Base-by-base conservation (phyloP, 176 grass and related monocot genomes). In the Secale cereale region DNA sequence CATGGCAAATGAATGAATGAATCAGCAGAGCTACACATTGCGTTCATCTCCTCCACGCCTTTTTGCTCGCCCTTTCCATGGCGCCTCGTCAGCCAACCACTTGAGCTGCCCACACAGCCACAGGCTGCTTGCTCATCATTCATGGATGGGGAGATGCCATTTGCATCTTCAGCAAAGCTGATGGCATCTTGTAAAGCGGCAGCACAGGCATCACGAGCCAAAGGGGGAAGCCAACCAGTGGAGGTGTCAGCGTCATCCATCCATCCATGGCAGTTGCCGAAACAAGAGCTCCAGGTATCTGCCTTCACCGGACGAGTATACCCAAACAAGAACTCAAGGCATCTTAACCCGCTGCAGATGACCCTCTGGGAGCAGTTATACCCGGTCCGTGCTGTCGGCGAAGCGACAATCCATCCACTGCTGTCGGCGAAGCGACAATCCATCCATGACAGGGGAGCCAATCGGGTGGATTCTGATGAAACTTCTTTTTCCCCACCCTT, bases 151-250 rank as follows among this genome's bases (percentile, higher is more conserved):
- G 68, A 65, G 61, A 48, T 32, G 59, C 76, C 45, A 69, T 66
- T 79, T 84, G 67, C 59, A 87, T 75, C 84, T 79, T 31, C 75
- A 67, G 28, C 68, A 85, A 87, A 91, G 85, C 37, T 77, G 70
- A 70, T 84, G 85, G 81, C 85, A 57, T 77, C 62, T 85, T 76
- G 33, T 52, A 87, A 85, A 91, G 81, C 67, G 75, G 60, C 67
- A 77, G 27, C 68, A 76, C 36, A 81, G 39, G 48, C 77, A 74
- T 87, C 81, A 85, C 81, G 76, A 75, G 81, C 69, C 66, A 61
- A 72, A 81, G 14, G 67, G 30, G 84, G 22, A 10, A 60, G 12
- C 59, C 20, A 57, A 19, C 65, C 43, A 32, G 27, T 82, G 25
- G 70, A 45, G 35, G 26, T 32, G 84, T 89, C 88, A 78, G 31